Base-by-base conservation (phyloP, 2,329 filamentous ascomycete species). In the Colletotrichum sp. region DNA sequence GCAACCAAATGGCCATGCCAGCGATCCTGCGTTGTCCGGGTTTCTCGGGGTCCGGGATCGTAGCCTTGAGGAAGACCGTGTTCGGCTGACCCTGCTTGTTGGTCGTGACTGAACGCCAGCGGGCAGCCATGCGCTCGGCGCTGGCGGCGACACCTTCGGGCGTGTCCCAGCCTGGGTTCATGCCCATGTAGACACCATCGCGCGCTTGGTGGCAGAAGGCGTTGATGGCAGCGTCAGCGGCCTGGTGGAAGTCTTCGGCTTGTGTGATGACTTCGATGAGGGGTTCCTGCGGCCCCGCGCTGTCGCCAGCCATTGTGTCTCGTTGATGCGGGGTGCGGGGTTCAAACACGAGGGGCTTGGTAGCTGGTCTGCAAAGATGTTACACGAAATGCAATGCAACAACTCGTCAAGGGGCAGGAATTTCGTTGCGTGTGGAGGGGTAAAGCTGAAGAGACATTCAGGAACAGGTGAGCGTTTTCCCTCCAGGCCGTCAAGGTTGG, bases 161-260 rank as follows among this genome's bases (percentile, higher is more conserved):
- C 0, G 88, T 90, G 44, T 91, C 86, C 90, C 90, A 92, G 22
- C 85, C 88, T 0, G 90, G 90, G 74, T 90, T 90, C 82, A 89
- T 84, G 75, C 83, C 82, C 2, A 83, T 84, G 88, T 89, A 92
- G 68, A 92, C 81, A 8, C 83, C 85, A 79, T 92, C 91, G 32
- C 82, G 81, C 15, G 84, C 84, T 79, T 92, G 90, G 19, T 80
- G 80, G 29, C 89, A 90, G 76, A 92, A 92, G 8, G 84, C 80
- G 7, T 80, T 79, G 71, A 78, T 75, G 8, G 77, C 76, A 71
- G 79, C 80, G 19, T 80, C 75, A 77, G 83, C 83, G 11, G 69
- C 79, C 22, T 72, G 76, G 3, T 69, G 25, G 62, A 85, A 75
- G 78, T 85, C 84, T 2, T 80, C 73, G 13, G 78, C 77, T 34